Base-by-base conservation (phyloP, 1,284 basidiomycete species). In the Rhodotorula sp. region DNA sequence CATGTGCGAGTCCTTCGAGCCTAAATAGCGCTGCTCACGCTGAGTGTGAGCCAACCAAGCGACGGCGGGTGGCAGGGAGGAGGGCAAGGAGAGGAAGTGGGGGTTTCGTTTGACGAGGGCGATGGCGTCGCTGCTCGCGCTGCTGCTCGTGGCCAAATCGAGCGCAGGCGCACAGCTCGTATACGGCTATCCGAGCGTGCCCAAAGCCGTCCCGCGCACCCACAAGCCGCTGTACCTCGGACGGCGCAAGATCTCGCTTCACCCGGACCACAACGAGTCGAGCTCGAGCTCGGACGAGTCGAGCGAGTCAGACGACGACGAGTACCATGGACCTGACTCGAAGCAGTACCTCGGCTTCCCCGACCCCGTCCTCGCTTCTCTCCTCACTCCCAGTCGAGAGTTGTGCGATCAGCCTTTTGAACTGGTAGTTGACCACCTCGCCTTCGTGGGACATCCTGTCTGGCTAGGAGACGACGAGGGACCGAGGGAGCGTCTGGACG, bases 401-500 rank as follows among this genome's bases (percentile, higher is more conserved):
- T 86, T 94, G 78, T 96, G 93, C 78, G 92, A 98, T 80, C 91
- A 93, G 79, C 92, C 92, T 78, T 98, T 97, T 78, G 94, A 96
- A 79, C 85, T 99, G 37, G 81, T 90, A 55, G 88, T 97, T 28
- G 94, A 98, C 77, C 90, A 94, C 76, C 84, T 98, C n/a, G 90
- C 88, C 2, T 98, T 98, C 78, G 85, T 98, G 51, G 95, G 95
- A 0, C 94, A 98, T 80, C 95, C 95, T 0, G 92, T 98, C 2
- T 89, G 88, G 76, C 86, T 87, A 16, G 88, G 89, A 46, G 77
- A 83, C n/a, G 88, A 90, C 74, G 90, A 80, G 10, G 52, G 51
- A 92, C 90, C 90, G 81, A 53, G 51, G 59, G 74, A 74, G 48
- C 78, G 68, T 62, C 78, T 77, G 9, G 62, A 69, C 1, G 71